Evolutionary conservation across 345 rosid genomes (phyloP), one percentile per base, ranked within the genome.

Genomic region (Carallia brachiata): DNA sequence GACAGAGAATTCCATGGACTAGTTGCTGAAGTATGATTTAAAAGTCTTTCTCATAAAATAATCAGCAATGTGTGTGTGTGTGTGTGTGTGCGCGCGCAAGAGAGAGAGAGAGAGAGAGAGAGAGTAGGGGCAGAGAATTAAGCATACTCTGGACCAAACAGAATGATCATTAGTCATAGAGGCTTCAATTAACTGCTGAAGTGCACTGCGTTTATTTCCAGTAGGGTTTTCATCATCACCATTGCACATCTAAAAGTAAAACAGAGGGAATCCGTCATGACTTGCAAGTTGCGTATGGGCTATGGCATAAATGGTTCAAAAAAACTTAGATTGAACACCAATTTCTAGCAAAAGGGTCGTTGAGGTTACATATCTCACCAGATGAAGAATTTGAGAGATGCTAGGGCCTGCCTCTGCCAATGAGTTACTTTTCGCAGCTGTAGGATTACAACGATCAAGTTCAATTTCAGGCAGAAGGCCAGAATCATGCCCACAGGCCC

Each of bases 311-410:
- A 32, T 32, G 34, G 34, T 32, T 32, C 34, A 32, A 32, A 32
- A 56, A 56, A 44, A 44, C 50, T 30, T 48, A 23, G 31, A 63
- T 31, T 31, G 6, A 62, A 52, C 67, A 69, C 23, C 47, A 62
- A 23, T 65, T 30, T 40, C 12, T 37, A 72, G 34, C 31, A 32
- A 65, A 23, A 27, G 31, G 6, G 56, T 34, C 23, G 13, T 5
- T 32, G 13, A 59, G 34, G 55, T 52, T 54, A 65, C 56, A 69
- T 13, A 82, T 68, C 88, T 84, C 65, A 95, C 99, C 94, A 85
- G 79, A 81, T 95, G 94, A 84, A 95, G 94, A 87, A 95, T 85
- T 85, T 95, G 97, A 68, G 99, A 96, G 79, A 95, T 89, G 86
- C 99, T 92, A 76, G 98, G 97, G 36, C 88, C 94, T 63, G 85